phyloP scores from a whole-genome alignment of 1,139 yeast species.

The Saccharomycopsis crataegensis region DNA sequence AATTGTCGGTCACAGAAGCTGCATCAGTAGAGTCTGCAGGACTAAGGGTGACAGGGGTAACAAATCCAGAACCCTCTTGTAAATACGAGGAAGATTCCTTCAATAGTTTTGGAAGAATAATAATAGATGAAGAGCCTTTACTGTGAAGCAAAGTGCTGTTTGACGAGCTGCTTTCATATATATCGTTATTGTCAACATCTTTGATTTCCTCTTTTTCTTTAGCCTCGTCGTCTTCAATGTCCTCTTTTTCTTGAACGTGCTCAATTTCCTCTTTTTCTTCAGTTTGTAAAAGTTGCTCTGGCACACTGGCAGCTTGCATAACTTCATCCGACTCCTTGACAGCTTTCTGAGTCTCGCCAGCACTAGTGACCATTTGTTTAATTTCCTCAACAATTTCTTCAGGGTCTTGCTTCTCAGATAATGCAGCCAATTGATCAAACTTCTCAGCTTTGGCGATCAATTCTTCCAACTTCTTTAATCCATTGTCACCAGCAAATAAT shows the following conservation, averaged over 20 bases:
- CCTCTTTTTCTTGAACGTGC: background rate
- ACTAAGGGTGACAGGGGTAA: too few species aligned
- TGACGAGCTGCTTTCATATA: background rate
- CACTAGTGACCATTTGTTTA: background rate
- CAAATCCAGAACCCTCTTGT: background rate
- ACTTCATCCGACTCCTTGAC: background rate
- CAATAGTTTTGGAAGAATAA: constrained; percentile 11
- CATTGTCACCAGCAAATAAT: background rate
- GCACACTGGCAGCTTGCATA: background rate
- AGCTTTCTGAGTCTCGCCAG: background rate
- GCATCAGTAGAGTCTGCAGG: background rate
- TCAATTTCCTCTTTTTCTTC: background rate
- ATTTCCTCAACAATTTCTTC: background rate
- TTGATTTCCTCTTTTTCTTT: background rate
- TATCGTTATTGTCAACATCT: background rate
- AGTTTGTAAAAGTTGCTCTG: background rate
- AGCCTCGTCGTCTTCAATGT: background rate
- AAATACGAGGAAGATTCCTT: constrained; percentile 6
- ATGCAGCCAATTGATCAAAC: constrained; percentile 6
- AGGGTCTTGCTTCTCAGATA: background rate
- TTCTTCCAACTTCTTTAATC: background rate
- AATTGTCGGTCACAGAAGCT: background rate
- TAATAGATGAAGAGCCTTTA: constrained; percentile 2
- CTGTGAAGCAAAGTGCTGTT: background rate
- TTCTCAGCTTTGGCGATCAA: constrained; percentile 1